Evolutionary conservation across 1,284 basidiomycete species (phyloP), one percentile per base, ranked within the genome.

Genomic region (Cryptococcus sp.): DNA sequence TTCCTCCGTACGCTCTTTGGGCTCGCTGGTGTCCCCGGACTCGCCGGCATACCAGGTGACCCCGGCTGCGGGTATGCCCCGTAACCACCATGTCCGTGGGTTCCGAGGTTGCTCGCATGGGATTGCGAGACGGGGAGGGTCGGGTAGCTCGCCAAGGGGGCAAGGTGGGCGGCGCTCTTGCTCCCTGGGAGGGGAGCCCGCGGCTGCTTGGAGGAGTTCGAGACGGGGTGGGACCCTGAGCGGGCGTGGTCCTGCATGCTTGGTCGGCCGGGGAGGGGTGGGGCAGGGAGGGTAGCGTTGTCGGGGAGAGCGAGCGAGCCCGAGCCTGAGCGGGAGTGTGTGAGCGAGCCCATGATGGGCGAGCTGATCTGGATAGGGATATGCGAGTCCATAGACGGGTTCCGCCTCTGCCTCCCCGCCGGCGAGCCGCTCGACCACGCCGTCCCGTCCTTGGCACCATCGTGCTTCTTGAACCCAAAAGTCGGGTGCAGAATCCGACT

Each of bases 1-100:
- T 70, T 71, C 38, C 68, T 28, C 60, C 56, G 67, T 1, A 71
- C 59, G 52, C 59, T 45, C 24, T 21, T 50, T 28, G 45, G 28
- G 28, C 28, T 33, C 28, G 28, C 28, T 4, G 28, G 28, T 52
- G 23, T 45, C 53, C 37, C 28, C 48, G 3, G 53, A 55, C 39
- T 49, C 48, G 49, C n/a, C 20, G 55, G 55, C 39, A 43, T 44
- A 33, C 46, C 43, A 9, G 52, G 52, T 37, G 42, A 33, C 28
- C 28, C 28, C 4, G 28, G 28, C 28, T 33, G 28, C 5, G 28
- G 28, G 28, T 33, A 33, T 9, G 28, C 28, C 5, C 28, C 28
- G 28, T 33, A 33, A 4, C 5, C 28, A 9, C 28, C 28, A 9
- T 33, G 28, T 9, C 28, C 28, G 28, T 33, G 28, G 28, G 28